A percentile compares a stretch with the other conserved stretches of the same genome.
phyloP scores from a whole-genome alignment of 495 filamentous ascomycete species.

The Neurospora sp. region DNA sequence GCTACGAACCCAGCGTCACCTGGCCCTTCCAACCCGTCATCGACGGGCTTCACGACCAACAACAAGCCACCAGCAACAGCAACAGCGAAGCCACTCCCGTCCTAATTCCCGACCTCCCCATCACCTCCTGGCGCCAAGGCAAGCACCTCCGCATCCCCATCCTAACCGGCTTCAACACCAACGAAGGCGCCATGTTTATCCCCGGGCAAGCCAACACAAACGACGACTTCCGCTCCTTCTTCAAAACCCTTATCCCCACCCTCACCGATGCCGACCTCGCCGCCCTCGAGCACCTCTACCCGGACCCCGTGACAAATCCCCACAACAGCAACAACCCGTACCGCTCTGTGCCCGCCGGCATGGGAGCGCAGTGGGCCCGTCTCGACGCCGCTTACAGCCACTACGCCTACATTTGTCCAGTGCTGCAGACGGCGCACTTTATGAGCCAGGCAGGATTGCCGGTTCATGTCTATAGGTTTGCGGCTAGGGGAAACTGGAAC shows the following conservation, averaged over 20 bases:
- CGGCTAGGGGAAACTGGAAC: slow-evolving; percentile 36
- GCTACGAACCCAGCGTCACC: slow-evolving; percentile 44
- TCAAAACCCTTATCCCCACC: slow-evolving; percentile 44
- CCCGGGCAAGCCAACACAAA: slow-evolving; percentile 33
- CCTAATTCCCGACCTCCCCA: slow-evolving; percentile 45
- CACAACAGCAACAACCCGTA: slow-evolving; percentile 16
- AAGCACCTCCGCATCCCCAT: slow-evolving; percentile 49
- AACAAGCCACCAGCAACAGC: slow-evolving; percentile 13
- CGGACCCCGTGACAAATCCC: slow-evolving; percentile 35
- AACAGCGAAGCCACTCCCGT: slow-evolving; percentile 13
- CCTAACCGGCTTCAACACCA: slow-evolving; percentile 55
- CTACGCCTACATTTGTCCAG: slow-evolving; percentile 58
- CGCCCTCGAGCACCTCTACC: slow-evolving; percentile 45
- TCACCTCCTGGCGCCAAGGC: slow-evolving; percentile 43
- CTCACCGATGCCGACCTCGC: slow-evolving; percentile 37
- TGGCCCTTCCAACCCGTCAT: slow-evolving; percentile 64
- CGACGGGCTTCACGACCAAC: slow-evolving; percentile 34
- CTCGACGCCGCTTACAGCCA: slow-evolving; percentile 55
- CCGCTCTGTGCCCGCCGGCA: slow-evolving; percentile 18
- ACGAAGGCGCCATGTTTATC: slow-evolving; percentile 55
- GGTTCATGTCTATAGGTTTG: slow-evolving; percentile 53
- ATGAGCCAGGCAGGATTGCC: slow-evolving; percentile 19
- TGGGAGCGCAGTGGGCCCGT: slow-evolving; percentile 48
- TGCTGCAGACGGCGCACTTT: slow-evolving; percentile 49
- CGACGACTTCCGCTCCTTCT: slow-evolving; percentile 44